A percentile compares a stretch with the other conserved stretches of the same genome.
Evolutionary conservation across 73 alveolate genomes (phyloP).

Genomic region (Paramecium pentaurelia): DNA sequence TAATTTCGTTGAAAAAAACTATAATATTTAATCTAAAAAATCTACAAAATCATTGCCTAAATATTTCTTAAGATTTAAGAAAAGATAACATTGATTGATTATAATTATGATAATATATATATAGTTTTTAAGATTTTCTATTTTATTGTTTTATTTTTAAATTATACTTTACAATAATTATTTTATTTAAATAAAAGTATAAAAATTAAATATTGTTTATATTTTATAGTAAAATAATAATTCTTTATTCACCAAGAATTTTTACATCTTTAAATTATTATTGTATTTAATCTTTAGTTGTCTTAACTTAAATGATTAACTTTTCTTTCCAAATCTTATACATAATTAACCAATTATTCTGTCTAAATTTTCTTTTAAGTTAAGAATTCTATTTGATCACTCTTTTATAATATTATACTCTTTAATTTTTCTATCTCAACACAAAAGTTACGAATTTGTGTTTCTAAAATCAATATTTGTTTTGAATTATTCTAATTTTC

Average conservation of each 20-base stretch:
- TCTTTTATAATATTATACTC: background rate
- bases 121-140: background rate
- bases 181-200: no score
- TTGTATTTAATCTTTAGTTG: background rate
- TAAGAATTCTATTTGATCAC: background rate
- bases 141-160: no score
- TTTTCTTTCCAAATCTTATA: background rate
- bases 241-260: background rate
- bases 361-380: background rate
- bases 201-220: background rate
- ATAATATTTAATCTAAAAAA: background rate
- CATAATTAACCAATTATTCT: conserved; percentile 10
- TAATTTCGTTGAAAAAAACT: background rate
- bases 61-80: background rate
- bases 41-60: background rate
- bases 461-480: background rate
- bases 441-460: background rate
- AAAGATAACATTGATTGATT: background rate
- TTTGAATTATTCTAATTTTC: background rate
- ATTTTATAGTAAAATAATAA: background rate
- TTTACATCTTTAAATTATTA: background rate
- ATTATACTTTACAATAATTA: no score
- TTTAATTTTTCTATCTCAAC: background rate
- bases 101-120: background rate
- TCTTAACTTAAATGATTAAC: background rate